Conservation (phyloP, 805 yeast genomes). For the Grigorovia jiainica region DNA sequence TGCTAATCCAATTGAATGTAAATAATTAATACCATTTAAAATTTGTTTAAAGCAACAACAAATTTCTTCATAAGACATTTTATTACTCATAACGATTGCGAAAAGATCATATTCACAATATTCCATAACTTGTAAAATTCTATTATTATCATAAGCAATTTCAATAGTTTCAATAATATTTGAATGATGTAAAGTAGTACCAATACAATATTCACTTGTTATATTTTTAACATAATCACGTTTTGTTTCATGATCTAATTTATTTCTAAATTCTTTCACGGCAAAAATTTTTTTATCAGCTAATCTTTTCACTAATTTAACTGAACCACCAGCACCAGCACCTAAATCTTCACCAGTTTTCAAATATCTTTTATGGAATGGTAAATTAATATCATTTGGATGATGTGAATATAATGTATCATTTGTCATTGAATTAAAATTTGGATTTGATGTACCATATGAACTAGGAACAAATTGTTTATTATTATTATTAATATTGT, state of each 20-base stretch:
- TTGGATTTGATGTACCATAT: constrained; percentile 12
- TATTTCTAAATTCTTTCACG: constrained; percentile 81
- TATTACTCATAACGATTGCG: constrained; percentile 89
- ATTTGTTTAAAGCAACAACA: constrained; percentile 87
- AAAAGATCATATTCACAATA: constrained; percentile 88
- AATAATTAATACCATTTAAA: constrained; percentile 66
- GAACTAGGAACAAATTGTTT: constrained; percentile 23
- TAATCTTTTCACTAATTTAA: constrained; percentile 58
- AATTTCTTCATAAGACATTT: constrained; percentile 70
- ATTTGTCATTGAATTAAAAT: constrained; percentile 26
- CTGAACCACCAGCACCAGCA: constrained; percentile 94
- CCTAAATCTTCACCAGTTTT: constrained; percentile 82
- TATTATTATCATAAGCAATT: constrained; percentile 78
- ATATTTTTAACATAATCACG: constrained; percentile 87
- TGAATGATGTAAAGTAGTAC: constrained; percentile 80
- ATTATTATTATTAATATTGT: not conserved
- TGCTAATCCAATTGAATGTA: constrained; percentile 78
- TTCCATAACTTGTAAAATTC: constrained; percentile 88
- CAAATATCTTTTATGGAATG: constrained; percentile 66
- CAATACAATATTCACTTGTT: constrained; percentile 90
- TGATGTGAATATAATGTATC: constrained; percentile 29
- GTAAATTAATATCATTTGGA: constrained; percentile 32
- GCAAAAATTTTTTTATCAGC: constrained; percentile 72
- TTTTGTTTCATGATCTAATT: constrained; percentile 61
- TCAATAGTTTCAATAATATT: constrained; percentile 88